phyloP scores from a whole-genome alignment of 257 asterid species.

The Primulina eburnea region DNA sequence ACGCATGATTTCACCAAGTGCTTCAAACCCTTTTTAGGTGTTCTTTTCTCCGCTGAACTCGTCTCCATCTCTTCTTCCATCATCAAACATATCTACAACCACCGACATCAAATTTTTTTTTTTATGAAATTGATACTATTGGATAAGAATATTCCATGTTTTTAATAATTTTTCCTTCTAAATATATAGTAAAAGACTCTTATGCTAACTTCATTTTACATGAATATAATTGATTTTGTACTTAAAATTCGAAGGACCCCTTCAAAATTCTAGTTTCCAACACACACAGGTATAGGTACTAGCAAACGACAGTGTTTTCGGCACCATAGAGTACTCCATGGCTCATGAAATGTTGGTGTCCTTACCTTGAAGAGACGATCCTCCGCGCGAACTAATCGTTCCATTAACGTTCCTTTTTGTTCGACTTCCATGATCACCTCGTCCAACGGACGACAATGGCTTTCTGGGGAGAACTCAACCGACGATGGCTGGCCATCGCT shows the following conservation, averaged over 20 bases:
- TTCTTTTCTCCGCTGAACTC: conserved; percentile 28
- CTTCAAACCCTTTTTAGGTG: conserved; percentile 39
- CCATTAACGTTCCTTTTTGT: conserved; percentile 59
- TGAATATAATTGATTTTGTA: not conserved
- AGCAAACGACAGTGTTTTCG: too few relatives aligned
- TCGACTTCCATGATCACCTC: conserved; percentile 62
- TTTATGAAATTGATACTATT: too few relatives aligned
- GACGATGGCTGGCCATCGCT: conserved; percentile 40
- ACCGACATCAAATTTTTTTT: too few relatives aligned
- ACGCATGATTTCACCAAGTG: conserved; percentile 49
- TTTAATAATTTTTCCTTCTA: too few relatives aligned
- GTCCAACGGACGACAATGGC: conserved; percentile 55
- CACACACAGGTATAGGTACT: not conserved
- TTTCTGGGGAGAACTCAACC: conserved; percentile 44
- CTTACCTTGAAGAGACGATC: conserved; percentile 62
- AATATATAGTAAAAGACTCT: too few relatives aligned
- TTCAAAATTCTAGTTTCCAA: not conserved
- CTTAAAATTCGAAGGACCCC: not conserved
- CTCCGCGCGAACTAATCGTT: conserved; percentile 53
- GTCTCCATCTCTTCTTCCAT: conserved; percentile 45
- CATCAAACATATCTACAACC: conserved; percentile 42
- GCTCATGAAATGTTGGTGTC: too few relatives aligned
- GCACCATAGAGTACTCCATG: too few relatives aligned
- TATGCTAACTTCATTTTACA: too few relatives aligned
- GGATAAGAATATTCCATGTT: too few relatives aligned